Evolutionary conservation across 192 early-diverging fungal genomes (phyloP).

Genomic region (Podila epicladia): DNA sequence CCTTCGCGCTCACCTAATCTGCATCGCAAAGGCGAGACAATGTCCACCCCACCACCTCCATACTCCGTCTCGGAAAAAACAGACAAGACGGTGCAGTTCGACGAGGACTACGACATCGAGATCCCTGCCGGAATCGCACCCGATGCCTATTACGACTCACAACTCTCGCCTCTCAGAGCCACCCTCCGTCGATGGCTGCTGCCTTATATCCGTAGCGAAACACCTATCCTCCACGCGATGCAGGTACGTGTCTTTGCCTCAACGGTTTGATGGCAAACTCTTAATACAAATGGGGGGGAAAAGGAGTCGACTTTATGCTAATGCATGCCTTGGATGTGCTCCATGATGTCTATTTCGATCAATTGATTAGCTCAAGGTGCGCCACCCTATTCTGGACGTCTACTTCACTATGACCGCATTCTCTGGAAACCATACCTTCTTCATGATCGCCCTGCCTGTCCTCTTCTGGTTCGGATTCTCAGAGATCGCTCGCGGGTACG

Average conservation of each 20-base stretch:
- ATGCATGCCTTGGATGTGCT: too few relatives aligned
- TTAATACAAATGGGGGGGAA: too few relatives aligned
- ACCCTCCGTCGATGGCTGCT: conserved; percentile 54
- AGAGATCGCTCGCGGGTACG: conserved; percentile 67
- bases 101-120: conserved; percentile 43
- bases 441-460: conserved; percentile 81
- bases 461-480: conserved; percentile 84
- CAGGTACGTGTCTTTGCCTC: conserved; percentile 52
- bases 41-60: neutral
- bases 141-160: conserved; percentile 58
- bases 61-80: neutral
- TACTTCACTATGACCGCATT: conserved; percentile 77
- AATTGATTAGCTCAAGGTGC: conserved; percentile 47
- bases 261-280: neutral
- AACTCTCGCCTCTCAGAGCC: conserved; percentile 54
- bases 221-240: conserved; percentile 55
- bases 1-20: neutral
- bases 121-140: conserved; percentile 48
- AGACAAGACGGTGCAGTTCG: conserved; percentile 4
- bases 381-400: conserved; percentile 63
- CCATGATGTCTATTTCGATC: too few relatives aligned
- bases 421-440: conserved; percentile 90
- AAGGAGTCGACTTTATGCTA: too few relatives aligned
- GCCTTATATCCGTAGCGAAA: conserved; percentile 57
- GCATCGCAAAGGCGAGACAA: conserved; percentile 1